Conservation (phyloP, 495 filamentous ascomycete genomes). For the Trichoderma orchidacearum region DNA sequence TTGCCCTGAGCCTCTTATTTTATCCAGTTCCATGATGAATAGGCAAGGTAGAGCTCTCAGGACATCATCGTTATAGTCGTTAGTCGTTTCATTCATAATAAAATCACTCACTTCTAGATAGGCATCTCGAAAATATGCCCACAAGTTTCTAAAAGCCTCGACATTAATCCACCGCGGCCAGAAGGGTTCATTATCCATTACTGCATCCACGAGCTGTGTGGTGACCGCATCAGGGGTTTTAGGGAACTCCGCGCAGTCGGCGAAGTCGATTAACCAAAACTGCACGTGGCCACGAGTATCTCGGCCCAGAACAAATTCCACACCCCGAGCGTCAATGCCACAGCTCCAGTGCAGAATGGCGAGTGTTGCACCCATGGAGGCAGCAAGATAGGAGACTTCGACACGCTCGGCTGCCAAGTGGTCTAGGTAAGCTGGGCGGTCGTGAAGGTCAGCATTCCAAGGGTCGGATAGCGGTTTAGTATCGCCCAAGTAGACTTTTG, state of each 20-base stretch:
- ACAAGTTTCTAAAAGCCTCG: not conserved
- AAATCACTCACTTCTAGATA: not conserved
- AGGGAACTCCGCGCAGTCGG: not conserved
- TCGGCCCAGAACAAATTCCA: not conserved
- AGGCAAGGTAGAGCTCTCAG: not conserved
- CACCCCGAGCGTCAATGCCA: not conserved
- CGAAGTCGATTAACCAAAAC: not conserved
- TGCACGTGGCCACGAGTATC: not conserved
- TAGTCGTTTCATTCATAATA: not conserved
- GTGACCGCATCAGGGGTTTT: not conserved
- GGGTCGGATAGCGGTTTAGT: not conserved
- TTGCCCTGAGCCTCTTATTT: not conserved
- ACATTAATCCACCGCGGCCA: not conserved
- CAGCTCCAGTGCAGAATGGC: not conserved
- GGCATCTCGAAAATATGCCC: not conserved
- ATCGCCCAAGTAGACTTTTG: not conserved
- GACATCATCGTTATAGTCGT: not conserved
- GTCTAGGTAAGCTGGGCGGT: not conserved
- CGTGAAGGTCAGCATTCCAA: not conserved
- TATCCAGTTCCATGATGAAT: not conserved
- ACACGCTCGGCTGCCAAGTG: not conserved
- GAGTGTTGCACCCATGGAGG: not conserved
- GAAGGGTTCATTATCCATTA: not conserved
- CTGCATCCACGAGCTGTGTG: not conserved
- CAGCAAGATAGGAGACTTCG: not conserved